Base-by-base conservation (phyloP, 1,284 basidiomycete species). In the Polyporus tsugae region DNA sequence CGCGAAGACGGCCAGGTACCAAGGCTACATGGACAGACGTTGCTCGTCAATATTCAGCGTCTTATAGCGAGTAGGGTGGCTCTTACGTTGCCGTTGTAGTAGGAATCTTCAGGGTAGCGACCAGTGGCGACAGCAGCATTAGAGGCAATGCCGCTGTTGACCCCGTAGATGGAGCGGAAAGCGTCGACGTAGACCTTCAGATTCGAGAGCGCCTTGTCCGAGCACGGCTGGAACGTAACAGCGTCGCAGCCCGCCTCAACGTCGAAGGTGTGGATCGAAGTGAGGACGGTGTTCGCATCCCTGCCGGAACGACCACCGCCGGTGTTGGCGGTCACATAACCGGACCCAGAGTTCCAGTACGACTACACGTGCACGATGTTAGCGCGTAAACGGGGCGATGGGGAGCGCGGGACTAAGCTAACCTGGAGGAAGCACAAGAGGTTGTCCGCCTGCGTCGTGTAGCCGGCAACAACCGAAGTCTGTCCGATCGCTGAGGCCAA, bases 211-310 rank as follows among this genome's bases (percentile, higher is more conserved):
- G 88, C 87, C 70, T 81, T 82, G 77, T 88, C 86, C 0, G 88
- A 89, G 73, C 88, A 89, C 1, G 88, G 88, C 75, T 89, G 87
- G 81, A 87, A 89, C 1, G 87, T 88, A 7, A 73, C 74, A 0
- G 81, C 73, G 65, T 87, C 86, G 71, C 87, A 88, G 22, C 83
- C 86, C 1, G 88, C 85, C 25, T 79, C 74, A 44, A 80, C 72
- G 67, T 87, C 86, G 75, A 85, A 87, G 4, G 81, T 85, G 71
- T 85, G 83, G 68, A 84, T 83, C 42, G 82, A 83, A 6, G 84
- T 76, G 55, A 86, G 78, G 36, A 85, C 78, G 53, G 82, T 82
- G 76, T 85, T 85, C 10, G 82, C 73, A 69, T 85, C 84, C 63
- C 79, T 78, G 55, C 84, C 84, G 22, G 80, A 80, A 11, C 84